Evolutionary conservation across 768 basidiomycete genomes (phyloP).

Genomic region (Macrolepiota fuliginosa): DNA sequence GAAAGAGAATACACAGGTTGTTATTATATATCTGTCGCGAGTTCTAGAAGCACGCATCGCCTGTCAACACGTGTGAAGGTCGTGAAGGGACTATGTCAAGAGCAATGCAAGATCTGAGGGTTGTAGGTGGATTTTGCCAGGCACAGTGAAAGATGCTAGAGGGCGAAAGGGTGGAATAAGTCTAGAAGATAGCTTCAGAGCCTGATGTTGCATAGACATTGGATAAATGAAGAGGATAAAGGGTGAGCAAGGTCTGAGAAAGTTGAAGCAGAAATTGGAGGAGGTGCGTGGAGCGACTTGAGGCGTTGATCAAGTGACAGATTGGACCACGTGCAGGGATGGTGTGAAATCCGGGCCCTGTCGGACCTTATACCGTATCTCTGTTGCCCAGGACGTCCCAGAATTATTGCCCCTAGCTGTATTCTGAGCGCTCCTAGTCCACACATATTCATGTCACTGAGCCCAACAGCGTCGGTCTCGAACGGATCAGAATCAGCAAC

Average conservation of each 20-base stretch:
- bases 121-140: background rate
- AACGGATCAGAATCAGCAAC: conserved; percentile 52
- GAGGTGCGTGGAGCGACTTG: conserved; percentile 13
- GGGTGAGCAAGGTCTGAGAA: background rate
- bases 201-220: too few relatives aligned
- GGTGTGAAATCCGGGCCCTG: conserved; percentile 19
- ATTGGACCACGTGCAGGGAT: conserved; percentile 25
- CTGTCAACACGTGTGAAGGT: conserved; percentile 4
- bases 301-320: conserved; percentile 26
- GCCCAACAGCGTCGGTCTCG: conserved; percentile 55
- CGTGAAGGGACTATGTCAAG: background rate
- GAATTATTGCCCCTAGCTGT: conserved; percentile 15
- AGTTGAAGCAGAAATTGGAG: conserved; percentile 12
- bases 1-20: conserved; percentile 2
- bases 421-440: conserved; percentile 11
- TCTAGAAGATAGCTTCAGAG: background rate
- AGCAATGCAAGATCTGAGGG: background rate
- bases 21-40: background rate
- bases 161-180: background rate
- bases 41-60: background rate
- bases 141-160: background rate
- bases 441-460: conserved; percentile 54
- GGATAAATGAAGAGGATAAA: background rate
- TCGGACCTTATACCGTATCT: conserved; percentile 24
- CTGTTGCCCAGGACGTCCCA: conserved; percentile 13